Conservation (phyloP, 192 early-diverging fungal species). For the Coemansia sp. region DNA sequence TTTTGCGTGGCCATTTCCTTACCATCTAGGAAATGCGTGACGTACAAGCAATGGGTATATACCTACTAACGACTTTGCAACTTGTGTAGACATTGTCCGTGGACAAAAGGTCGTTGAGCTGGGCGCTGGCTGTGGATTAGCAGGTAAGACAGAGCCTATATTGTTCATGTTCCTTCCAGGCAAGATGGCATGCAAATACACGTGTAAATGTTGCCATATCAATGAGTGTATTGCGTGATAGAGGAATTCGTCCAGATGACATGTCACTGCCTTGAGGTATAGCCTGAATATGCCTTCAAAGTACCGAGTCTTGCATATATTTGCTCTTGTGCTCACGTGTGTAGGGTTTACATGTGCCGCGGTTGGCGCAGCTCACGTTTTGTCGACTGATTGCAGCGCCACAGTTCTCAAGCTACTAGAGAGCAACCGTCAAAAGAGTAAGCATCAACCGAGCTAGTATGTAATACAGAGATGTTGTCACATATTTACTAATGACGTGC, state of each 20-base stretch:
- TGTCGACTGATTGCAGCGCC: slow-evolving; percentile 36
- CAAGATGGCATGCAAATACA: neutral
- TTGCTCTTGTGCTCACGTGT: slow-evolving; percentile 5
- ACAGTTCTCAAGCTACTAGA: slow-evolving; percentile 42
- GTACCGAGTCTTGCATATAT: neutral
- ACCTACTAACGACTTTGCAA: slow-evolving; percentile 12
- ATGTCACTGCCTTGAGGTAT: neutral
- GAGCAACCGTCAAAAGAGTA: slow-evolving; percentile 38
- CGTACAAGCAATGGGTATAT: neutral
- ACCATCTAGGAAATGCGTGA: neutral
- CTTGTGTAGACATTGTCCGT: slow-evolving; percentile 47
- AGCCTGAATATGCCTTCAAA: neutral
- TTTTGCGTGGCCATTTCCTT: neutral
- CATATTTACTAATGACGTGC: neutral
- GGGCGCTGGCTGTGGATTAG: slow-evolving; percentile 52
- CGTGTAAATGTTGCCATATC: neutral
- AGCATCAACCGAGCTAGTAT: neutral
- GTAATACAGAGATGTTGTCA: neutral
- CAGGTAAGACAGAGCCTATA: slow-evolving; percentile 21
- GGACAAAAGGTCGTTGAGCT: slow-evolving; percentile 48
- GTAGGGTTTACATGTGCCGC: slow-evolving; percentile 54
- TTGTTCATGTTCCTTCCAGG: neutral
- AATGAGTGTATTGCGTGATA: neutral
- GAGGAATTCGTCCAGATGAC: neutral
- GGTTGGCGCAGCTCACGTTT: slow-evolving; percentile 43